phyloP scores from a whole-genome alignment of 257 asterid species.

The Solanum gracilifrons region DNA sequence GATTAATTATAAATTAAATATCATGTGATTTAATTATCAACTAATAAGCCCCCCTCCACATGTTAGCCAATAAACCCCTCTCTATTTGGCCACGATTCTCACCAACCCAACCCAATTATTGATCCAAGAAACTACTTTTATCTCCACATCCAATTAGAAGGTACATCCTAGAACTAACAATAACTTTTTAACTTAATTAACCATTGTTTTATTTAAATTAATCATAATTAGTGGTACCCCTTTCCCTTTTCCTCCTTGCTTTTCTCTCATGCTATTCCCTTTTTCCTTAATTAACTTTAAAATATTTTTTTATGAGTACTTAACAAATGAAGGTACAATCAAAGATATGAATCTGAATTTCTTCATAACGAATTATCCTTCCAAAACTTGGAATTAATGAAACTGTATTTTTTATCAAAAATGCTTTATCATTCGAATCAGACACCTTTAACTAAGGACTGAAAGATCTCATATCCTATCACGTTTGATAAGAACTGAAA shows the following conservation, averaged over 20 bases:
- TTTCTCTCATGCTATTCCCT: background rate
- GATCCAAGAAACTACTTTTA: conserved; percentile 11
- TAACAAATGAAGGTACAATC: background rate
- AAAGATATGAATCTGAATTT: background rate
- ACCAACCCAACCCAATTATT: conserved; percentile 36
- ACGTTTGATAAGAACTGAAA: background rate
- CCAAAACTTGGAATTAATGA: background rate
- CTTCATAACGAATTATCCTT: background rate
- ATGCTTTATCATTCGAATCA: background rate
- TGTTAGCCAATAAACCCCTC: conserved; percentile 42
- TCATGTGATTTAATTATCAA: conserved; percentile 7
- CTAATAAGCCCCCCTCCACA: conserved; percentile 29
- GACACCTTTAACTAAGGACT: background rate
- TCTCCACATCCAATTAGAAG: conserved; percentile 3
- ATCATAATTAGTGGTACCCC: background rate
- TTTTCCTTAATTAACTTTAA: background rate
- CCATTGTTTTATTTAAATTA: background rate
- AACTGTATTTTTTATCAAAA: background rate
- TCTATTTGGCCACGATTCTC: conserved; percentile 28
- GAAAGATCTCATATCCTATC: background rate
- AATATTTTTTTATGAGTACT: background rate
- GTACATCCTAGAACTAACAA: conserved; percentile 9
- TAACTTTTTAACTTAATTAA: background rate
- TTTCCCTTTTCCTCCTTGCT: background rate
- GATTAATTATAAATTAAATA: conserved; percentile 16